Evolutionary conservation across 2,329 filamentous ascomycete species (phyloP).

Genomic region (Teratosphaeria nubilosa): DNA sequence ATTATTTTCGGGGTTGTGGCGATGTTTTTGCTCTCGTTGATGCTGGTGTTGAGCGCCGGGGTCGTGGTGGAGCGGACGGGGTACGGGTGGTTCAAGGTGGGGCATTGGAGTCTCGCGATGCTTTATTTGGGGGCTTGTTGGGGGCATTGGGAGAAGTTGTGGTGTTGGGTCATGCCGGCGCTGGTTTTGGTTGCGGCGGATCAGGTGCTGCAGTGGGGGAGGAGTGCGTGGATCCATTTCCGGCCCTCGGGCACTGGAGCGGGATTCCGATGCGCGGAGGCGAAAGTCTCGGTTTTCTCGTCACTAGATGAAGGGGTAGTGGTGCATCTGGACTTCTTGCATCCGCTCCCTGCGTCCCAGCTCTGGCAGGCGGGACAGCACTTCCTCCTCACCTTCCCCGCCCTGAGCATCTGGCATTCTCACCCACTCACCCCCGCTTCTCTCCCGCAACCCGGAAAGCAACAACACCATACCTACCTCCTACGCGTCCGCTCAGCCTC

Average conservation of each 20-base stretch:
- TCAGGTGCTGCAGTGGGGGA: slow-evolving; percentile 40
- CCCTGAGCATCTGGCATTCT: slow-evolving; percentile 59
- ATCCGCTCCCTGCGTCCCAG: slow-evolving; percentile 26
- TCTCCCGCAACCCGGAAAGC: slow-evolving; percentile 29
- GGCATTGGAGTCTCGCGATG: slow-evolving; percentile 64
- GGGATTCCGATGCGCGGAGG: slow-evolving; percentile 44
- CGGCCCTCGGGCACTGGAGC: neutral
- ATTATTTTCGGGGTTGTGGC: slow-evolving; percentile 66
- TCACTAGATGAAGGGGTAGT: slow-evolving; percentile 50
- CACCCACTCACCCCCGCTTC: slow-evolving; percentile 61
- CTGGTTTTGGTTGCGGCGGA: slow-evolving; percentile 58
- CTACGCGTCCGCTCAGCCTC: slow-evolving; percentile 33
- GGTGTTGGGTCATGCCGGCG: slow-evolving; percentile 58
- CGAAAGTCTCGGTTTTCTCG: slow-evolving; percentile 43
- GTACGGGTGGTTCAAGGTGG: slow-evolving; percentile 64
- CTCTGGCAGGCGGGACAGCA: slow-evolving; percentile 58
- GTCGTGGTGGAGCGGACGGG: slow-evolving; percentile 56
- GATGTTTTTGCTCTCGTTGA: slow-evolving; percentile 51
- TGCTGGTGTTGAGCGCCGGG: slow-evolving; percentile 51
- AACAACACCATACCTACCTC: slow-evolving; percentile 26
- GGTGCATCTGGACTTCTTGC: slow-evolving; percentile 55
- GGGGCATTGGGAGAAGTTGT: slow-evolving; percentile 60
- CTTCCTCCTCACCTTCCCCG: slow-evolving; percentile 59
- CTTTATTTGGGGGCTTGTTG: slow-evolving; percentile 67
- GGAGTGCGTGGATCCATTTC: slow-evolving; percentile 3